Conservation (phyloP, 352 stramenopile species). For the Globisporangium rhizosaccharum region DNA sequence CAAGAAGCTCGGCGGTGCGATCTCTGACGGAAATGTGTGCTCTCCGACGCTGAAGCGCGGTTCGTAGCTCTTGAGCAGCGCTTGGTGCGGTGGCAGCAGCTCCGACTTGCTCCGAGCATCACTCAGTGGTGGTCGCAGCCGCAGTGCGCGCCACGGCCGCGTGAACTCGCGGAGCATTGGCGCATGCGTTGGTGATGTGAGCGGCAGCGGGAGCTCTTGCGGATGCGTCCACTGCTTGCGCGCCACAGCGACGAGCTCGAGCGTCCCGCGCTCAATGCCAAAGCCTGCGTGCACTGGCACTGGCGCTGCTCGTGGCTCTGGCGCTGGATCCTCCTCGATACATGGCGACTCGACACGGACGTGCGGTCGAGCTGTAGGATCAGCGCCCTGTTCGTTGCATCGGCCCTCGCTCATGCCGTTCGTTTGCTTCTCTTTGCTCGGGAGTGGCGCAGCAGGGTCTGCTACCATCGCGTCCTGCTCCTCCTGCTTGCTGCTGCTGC, state of each 20-base stretch:
- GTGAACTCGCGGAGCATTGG: slow-evolving; percentile 39
- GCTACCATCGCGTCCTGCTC: no score
- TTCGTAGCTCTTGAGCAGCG: slow-evolving; percentile 64
- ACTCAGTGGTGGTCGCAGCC: neutral
- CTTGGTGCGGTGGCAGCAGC: slow-evolving; percentile 18
- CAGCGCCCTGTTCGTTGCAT: no score
- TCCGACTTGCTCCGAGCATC: neutral
- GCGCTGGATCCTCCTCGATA: no score
- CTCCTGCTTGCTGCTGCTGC: no score
- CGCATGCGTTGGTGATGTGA: slow-evolving; percentile 12
- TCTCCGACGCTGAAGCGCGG: slow-evolving; percentile 32
- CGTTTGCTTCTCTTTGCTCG: no score
- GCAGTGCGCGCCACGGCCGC: slow-evolving; percentile 27
- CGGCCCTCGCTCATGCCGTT: no score
- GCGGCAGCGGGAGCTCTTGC: slow-evolving; percentile 19
- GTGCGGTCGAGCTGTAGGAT: no score
- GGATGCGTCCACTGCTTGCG: slow-evolving; percentile 3
- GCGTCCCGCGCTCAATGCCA: slow-evolving; percentile 12
- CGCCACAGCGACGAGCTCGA: slow-evolving; percentile 11
- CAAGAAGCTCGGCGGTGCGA: slow-evolving; percentile 30
- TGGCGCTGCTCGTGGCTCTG: no score
- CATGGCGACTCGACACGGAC: no score
- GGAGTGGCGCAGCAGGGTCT: no score
- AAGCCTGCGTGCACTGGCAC: slow-evolving; percentile 2
- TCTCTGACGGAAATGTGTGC: slow-evolving; percentile 42